Percentiles rank a stretch among this genome's conserved stretches.
Conservation (phyloP, 1,284 basidiomycete genomes). For the Ceratobasidium sp. region DNA sequence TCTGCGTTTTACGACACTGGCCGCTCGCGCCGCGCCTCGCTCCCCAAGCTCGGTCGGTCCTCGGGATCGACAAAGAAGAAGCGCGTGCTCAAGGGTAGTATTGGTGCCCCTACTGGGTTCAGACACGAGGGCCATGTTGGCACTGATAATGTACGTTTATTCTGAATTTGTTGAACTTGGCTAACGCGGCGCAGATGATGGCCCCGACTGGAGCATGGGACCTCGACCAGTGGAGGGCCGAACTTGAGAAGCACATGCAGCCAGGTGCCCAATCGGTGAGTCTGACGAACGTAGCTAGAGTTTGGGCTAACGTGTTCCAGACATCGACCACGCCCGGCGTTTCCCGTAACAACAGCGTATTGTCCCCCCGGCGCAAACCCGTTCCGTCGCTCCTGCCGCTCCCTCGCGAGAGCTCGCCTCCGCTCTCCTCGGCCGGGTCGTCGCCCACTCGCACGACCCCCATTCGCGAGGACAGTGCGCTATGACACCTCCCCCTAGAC, state of each 20-base stretch:
- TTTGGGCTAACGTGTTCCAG: constrained; percentile 4
- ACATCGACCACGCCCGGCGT: neutral
- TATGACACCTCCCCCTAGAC: too few relatives aligned
- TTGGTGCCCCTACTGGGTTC: constrained; percentile 44
- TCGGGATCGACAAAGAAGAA: constrained; percentile 39
- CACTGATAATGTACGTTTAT: constrained; percentile 42
- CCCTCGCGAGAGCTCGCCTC: constrained; percentile 44
- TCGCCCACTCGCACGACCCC: constrained; percentile 7
- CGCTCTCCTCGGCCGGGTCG: constrained; percentile 16
- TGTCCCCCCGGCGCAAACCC: constrained; percentile 39
- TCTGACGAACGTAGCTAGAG: neutral
- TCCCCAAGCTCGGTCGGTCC: constrained; percentile 14
- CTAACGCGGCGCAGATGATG: too few relatives aligned
- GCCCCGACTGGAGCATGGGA: constrained; percentile 22
- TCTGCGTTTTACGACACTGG: constrained; percentile 28
- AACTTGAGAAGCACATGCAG: constrained; percentile 33
- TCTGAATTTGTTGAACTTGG: too few relatives aligned
- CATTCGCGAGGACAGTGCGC: too few relatives aligned
- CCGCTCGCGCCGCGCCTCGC: constrained; percentile 14
- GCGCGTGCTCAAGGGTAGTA: constrained; percentile 39
- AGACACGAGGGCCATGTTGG: constrained; percentile 44
- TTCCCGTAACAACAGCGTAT: constrained; percentile 2
- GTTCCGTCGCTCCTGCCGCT: constrained; percentile 50
- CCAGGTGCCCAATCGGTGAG: constrained; percentile 1
- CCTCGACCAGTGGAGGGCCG: constrained; percentile 12